Conservation (phyloP, 2,329 filamentous ascomycete genomes). For the Exophiala xenobiotica region DNA sequence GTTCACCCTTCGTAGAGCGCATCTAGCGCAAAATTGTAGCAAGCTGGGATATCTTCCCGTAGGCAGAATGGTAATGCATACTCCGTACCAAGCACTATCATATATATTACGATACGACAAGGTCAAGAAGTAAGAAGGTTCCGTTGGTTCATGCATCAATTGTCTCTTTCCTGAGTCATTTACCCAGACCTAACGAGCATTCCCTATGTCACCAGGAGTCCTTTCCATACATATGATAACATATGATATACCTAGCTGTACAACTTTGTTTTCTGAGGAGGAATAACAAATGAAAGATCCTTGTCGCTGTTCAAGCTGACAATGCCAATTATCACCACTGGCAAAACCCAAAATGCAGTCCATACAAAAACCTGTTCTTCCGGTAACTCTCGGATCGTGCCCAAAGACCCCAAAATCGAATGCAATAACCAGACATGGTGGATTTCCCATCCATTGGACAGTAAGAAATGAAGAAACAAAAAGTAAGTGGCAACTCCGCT, state of each 20-base stretch:
- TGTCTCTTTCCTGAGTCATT: conserved; percentile 4
- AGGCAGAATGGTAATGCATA: background rate
- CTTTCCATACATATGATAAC: conserved; percentile 23
- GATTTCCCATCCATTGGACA: background rate
- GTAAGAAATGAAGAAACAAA: conserved; percentile 12
- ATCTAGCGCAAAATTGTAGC: too few relatives aligned
- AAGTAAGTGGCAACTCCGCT: conserved; percentile 6
- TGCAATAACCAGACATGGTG: conserved; percentile 13
- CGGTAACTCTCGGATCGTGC: conserved; percentile 4
- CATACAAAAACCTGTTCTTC: conserved; percentile 18
- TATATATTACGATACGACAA: too few relatives aligned
- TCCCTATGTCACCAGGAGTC: conserved; percentile 7
- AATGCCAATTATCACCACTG: conserved; percentile 13
- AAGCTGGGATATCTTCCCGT: too few relatives aligned
- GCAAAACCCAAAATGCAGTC: conserved; percentile 22
- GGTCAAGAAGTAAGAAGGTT: background rate
- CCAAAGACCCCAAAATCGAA: conserved; percentile 5
- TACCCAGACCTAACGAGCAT: background rate
- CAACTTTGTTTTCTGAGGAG: conserved; percentile 21
- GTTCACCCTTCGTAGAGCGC: too few relatives aligned
- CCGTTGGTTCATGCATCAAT: background rate
- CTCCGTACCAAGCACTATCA: too few relatives aligned
- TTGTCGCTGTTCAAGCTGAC: conserved; percentile 27
- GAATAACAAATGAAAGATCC: conserved; percentile 27
- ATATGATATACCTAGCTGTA: conserved; percentile 29